A percentile compares a stretch with the other conserved stretches of the same genome.
These are phyloP conservation scores for Xylaria intraflava DNA, from an alignment of 495 filamentous ascomycete species.

Conservation along the genomic window DNA sequence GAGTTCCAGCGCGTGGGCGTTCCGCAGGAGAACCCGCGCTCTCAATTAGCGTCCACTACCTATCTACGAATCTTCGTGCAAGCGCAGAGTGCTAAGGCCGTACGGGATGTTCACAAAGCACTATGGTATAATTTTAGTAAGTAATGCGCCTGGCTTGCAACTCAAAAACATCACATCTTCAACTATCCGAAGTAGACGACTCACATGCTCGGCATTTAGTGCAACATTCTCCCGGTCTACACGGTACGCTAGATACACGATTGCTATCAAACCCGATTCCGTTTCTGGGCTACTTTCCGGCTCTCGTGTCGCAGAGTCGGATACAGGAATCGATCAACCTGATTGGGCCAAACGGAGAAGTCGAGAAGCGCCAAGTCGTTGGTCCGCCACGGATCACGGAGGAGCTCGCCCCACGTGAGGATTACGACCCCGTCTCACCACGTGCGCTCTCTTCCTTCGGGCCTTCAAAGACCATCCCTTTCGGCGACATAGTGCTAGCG, in stretches of 20 bases:
- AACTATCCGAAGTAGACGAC: background rate
- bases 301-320: constrained; percentile 19
- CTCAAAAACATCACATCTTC: background rate
- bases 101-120: constrained; percentile 5
- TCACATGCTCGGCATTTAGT: background rate
- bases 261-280: constrained; percentile 17
- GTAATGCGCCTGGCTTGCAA: background rate
- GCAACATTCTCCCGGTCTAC: constrained; percentile 27
- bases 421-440: constrained; percentile 28
- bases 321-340: constrained; percentile 20
- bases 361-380: constrained; percentile 18
- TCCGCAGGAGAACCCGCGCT: constrained; percentile 23
- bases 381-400: constrained; percentile 25
- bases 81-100: constrained; percentile 15
- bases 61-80: constrained; percentile 28
- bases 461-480: constrained; percentile 33
- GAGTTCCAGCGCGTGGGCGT: constrained; percentile 27
- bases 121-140: constrained; percentile 16
- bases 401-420: constrained; percentile 29
- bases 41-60: constrained; percentile 24
- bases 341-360: constrained; percentile 3
- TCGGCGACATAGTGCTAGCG: constrained; percentile 44
- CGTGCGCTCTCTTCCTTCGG: constrained; percentile 27
- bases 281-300: constrained; percentile 25
- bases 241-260: constrained; percentile 19